phyloP scores from a whole-genome alignment of 768 basidiomycete species.

The Tephrocybe rancida region DNA sequence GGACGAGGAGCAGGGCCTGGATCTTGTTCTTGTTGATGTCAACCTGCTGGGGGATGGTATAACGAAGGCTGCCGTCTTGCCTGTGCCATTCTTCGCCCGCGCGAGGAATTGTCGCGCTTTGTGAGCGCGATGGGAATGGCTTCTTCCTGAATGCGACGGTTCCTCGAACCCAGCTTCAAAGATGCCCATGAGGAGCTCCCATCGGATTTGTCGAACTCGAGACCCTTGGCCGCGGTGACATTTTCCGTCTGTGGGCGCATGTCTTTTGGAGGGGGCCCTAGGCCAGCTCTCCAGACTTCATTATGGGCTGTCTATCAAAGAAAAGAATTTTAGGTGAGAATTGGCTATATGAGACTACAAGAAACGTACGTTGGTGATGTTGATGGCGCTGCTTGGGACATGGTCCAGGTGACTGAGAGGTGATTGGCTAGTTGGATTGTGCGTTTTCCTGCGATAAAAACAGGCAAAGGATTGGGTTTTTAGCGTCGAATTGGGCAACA shows the following conservation, averaged over 20 bases:
- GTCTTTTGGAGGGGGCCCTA: constrained; percentile 90
- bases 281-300: constrained; percentile 72
- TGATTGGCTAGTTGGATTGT: neutral
- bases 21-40: constrained; percentile 85
- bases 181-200: constrained; percentile 99
- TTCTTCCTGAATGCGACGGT: constrained; percentile 97
- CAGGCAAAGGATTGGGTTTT: constrained; percentile 6
- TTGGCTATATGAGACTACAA: neutral
- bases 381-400: constrained; percentile 33
- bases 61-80: constrained; percentile 98
- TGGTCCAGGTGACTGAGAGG: constrained; percentile 11
- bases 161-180: constrained; percentile 98
- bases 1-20: constrained; percentile 94
- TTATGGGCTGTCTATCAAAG: constrained; percentile 31
- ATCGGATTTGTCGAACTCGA: constrained; percentile 94
- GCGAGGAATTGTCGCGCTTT: constrained; percentile 93
- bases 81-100: constrained; percentile 95
- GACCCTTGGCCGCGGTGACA: constrained; percentile 90
- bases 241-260: constrained; percentile 95
- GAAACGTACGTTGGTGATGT: constrained; percentile 33
- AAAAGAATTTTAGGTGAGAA: neutral
- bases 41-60: constrained; percentile 94
- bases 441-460: constrained; percentile 6
- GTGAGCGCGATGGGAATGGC: constrained; percentile 94
- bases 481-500: neutral